A percentile compares a stretch with the other conserved stretches of the same genome.
These are phyloP conservation scores for Talaromyces sp. DNA, from an alignment of 2,329 filamentous ascomycete species.

Conservation along the genomic window DNA sequence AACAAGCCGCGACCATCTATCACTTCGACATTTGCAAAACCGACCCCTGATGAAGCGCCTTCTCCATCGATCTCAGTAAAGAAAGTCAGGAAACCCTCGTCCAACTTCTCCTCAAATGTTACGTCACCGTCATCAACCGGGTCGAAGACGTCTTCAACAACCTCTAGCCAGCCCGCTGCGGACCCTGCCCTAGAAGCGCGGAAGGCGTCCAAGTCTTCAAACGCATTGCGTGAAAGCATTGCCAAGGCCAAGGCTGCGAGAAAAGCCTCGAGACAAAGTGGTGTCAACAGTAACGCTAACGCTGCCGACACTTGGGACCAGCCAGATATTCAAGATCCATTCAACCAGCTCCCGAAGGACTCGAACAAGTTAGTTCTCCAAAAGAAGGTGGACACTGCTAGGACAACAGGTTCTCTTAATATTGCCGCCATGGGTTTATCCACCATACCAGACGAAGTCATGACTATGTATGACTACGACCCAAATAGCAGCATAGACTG, in stretches of 20 bases:
- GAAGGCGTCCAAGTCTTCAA: slow-evolving; percentile 64
- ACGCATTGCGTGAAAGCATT: slow-evolving; percentile 80
- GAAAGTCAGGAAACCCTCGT: slow-evolving; percentile 32
- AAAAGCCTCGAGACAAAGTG: slow-evolving; percentile 44
- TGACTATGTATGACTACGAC: slow-evolving; percentile 85
- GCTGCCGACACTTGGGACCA: slow-evolving; percentile 45
- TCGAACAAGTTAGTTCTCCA: slow-evolving; percentile 63
- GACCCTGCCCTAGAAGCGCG: slow-evolving; percentile 31
- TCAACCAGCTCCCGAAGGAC: slow-evolving; percentile 57
- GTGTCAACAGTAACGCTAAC: slow-evolving; percentile 15
- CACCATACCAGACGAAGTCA: slow-evolving; percentile 73
- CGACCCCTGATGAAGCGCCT: slow-evolving; percentile 36
- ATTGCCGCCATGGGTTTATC: slow-evolving; percentile 79
- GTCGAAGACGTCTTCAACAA: slow-evolving; percentile 26
- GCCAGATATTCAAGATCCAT: slow-evolving; percentile 35
- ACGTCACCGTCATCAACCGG: slow-evolving; percentile 26
- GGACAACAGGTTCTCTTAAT: slow-evolving; percentile 76
- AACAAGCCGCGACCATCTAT: slow-evolving; percentile 51
- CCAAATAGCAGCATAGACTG: slow-evolving; percentile 63
- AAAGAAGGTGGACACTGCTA: slow-evolving; percentile 66
- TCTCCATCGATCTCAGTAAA: slow-evolving; percentile 35
- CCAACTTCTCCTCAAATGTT: slow-evolving; percentile 23
- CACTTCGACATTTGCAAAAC: slow-evolving; percentile 53
- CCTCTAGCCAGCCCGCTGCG: slow-evolving; percentile 22
- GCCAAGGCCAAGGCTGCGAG: slow-evolving; percentile 85